Evolutionary conservation across 2,329 filamentous ascomycete species (phyloP).

Genomic region (Incumbomyces delicatus): DNA sequence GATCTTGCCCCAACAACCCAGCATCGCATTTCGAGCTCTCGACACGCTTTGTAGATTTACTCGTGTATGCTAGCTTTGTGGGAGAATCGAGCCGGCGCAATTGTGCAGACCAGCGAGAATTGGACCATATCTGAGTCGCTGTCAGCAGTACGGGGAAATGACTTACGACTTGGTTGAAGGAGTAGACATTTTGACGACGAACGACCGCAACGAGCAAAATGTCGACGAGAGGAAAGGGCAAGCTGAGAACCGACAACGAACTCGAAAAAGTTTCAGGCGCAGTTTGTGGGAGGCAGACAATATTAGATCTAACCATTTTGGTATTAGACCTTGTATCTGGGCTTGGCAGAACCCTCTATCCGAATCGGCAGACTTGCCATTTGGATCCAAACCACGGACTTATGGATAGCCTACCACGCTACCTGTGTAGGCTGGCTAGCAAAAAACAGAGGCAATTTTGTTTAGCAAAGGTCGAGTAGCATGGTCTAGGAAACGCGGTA

Average conservation of each 20-base stretch:
- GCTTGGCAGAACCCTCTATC: not conserved
- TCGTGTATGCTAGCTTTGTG: slow-evolving; percentile 38
- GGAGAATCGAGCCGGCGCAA: slow-evolving; percentile 72
- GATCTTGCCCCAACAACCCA: slow-evolving; percentile 75
- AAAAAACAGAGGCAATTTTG: no score
- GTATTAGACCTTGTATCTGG: no score
- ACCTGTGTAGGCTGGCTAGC: no score
- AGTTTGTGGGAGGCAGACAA: slow-evolving; percentile 5
- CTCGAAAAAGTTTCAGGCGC: slow-evolving; percentile 9
- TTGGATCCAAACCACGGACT: no score
- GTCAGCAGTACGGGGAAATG: slow-evolving; percentile 31
- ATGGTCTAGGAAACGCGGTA: no score
- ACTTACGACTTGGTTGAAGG: slow-evolving; percentile 48
- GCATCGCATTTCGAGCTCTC: slow-evolving; percentile 23
- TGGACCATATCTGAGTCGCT: slow-evolving; percentile 65
- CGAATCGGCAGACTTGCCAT: not conserved
- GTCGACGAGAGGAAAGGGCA: slow-evolving; percentile 26
- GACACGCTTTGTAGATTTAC: slow-evolving; percentile 21
- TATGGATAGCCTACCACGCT: no score
- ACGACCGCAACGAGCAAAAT: no score
- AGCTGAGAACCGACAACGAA: slow-evolving; percentile 19
- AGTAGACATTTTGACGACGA: slow-evolving; percentile 44
- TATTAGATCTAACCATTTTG: no score
- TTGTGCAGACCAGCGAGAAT: slow-evolving; percentile 63
- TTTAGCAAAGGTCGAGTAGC: no score